A percentile compares a stretch with the other conserved stretches of the same genome.
phyloP scores from a whole-genome alignment of 2,329 filamentous ascomycete species.

The Macrophomina tecta region DNA sequence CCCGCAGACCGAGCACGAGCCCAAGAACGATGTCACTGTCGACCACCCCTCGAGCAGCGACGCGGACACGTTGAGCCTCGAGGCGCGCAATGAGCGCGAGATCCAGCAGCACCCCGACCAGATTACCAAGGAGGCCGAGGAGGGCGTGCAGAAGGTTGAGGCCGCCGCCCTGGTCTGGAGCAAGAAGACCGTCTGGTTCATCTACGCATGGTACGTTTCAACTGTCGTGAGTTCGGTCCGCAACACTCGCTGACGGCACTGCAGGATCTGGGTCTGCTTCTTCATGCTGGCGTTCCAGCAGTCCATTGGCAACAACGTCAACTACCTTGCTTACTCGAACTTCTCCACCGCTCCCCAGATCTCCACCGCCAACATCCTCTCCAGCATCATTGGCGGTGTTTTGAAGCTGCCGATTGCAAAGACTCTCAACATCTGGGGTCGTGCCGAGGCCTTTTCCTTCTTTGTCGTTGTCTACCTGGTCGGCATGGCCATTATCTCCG shows the following conservation, averaged over 20 bases:
- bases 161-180: conserved; percentile 51
- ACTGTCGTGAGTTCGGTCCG: neutral
- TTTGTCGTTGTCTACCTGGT: conserved; percentile 47
- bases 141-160: conserved; percentile 48
- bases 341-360: conserved; percentile 45
- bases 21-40: conserved; percentile 20
- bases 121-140: conserved; percentile 40
- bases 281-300: conserved; percentile 58
- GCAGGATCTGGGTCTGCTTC: conserved; percentile 54
- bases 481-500: conserved; percentile 70
- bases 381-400: conserved; percentile 46
- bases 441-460: conserved; percentile 47
- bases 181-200: conserved; percentile 43
- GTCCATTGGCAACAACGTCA: conserved; percentile 47
- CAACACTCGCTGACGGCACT: neutral
- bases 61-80: conserved; percentile 36
- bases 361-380: conserved; percentile 44
- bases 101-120: conserved; percentile 37
- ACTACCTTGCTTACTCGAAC: conserved; percentile 46
- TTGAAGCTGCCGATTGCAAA: conserved; percentile 49
- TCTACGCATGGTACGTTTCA: conserved; percentile 45
- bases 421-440: conserved; percentile 49
- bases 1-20: neutral
- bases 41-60: conserved; percentile 30
- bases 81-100: conserved; percentile 41